Conservation (phyloP, 2,329 filamentous ascomycete genomes). For the Cladosporium cucumerinum region DNA sequence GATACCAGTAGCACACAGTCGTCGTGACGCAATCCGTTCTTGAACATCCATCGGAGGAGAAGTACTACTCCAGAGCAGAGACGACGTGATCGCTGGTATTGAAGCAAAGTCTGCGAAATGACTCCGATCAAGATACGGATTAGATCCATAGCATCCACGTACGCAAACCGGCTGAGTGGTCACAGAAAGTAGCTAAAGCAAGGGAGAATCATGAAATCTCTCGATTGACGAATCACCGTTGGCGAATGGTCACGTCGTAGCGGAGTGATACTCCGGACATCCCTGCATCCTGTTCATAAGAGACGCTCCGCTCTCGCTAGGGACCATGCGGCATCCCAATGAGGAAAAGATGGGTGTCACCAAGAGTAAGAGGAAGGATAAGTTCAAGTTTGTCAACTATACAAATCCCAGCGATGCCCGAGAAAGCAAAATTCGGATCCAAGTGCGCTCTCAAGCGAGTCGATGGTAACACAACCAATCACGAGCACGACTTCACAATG, state of each 20-base stretch:
- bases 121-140: background rate
- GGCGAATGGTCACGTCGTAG: too few species aligned
- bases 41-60: background rate
- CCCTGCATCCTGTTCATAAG: background rate
- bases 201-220: too few species aligned
- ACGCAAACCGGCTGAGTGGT: too few species aligned
- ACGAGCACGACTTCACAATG: background rate
- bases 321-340: background rate
- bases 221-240: too few species aligned
- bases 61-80: background rate
- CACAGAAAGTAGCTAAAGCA: too few species aligned
- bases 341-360: background rate
- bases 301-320: background rate
- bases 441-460: conserved; percentile 10
- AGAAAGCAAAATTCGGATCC: background rate
- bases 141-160: too few species aligned
- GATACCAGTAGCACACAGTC: background rate
- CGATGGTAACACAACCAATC: background rate
- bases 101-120: background rate
- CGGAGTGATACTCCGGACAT: too few species aligned
- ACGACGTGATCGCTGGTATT: background rate
- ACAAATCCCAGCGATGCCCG: background rate
- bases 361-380: background rate
- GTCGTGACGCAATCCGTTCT: background rate
- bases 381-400: background rate